phyloP scores from a whole-genome alignment of 805 yeast species.

The Starmerella khaoyaiensis region DNA sequence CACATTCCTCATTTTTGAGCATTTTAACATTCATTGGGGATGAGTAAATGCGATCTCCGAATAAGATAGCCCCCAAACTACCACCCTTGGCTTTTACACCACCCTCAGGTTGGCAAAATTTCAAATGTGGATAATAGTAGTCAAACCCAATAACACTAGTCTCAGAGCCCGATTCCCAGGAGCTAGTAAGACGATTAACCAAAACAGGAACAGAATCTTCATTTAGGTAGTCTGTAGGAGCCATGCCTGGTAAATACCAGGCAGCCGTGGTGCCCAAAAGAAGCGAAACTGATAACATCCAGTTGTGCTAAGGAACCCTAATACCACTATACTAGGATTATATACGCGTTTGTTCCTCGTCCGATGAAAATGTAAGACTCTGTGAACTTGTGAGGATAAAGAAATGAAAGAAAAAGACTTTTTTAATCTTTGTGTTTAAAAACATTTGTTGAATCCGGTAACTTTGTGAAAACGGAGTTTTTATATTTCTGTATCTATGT shows the following conservation, averaged over 20 bases:
- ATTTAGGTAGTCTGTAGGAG: constrained; percentile 74
- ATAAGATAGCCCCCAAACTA: constrained; percentile 80
- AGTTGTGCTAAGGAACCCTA: too few species aligned
- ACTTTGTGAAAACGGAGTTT: too few species aligned
- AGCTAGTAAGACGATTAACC: constrained; percentile 88
- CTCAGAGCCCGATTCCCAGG: constrained; percentile 26
- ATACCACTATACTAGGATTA: too few species aligned
- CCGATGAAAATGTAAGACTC: too few species aligned
- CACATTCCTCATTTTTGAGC: constrained; percentile 61
- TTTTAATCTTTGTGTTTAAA: too few species aligned
- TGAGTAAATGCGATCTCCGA: constrained; percentile 90
- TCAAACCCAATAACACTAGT: constrained; percentile 29
- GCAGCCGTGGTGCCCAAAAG: constrained; percentile 31
- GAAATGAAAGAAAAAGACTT: too few species aligned
- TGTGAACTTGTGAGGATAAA: too few species aligned
- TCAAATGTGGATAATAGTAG: constrained; percentile 68
- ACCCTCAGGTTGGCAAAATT: constrained; percentile 64
- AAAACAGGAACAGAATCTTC: constrained; percentile 63
- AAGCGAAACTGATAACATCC: too few species aligned
- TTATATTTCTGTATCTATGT: too few species aligned
- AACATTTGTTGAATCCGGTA: too few species aligned
- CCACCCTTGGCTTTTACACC: constrained; percentile 65
- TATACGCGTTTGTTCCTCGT: too few species aligned
- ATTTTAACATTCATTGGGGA: constrained; percentile 77
- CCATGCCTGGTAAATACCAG: constrained; percentile 90